Evolutionary conservation across 1,284 basidiomycete genomes (phyloP), one percentile per base, ranked within the genome.

Genomic region (Butyriboletus appendiculatus): DNA sequence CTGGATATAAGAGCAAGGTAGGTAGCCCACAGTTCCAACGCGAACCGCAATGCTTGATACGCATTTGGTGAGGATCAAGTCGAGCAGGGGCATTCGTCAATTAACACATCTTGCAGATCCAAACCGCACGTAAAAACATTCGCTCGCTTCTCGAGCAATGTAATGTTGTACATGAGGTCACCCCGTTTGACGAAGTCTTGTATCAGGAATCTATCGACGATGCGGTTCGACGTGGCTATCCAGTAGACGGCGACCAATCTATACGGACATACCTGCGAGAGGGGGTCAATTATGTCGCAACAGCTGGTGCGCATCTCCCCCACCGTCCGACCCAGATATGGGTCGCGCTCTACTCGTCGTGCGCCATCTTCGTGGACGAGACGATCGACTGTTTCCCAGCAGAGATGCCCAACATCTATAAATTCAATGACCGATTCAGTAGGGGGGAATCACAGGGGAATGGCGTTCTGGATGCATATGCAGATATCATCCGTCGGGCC

Each of bases 291-390:
- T 67, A 65, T 18, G 63, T 43, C 9, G 52, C 58, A 7, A 63
- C 42, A 1, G 34, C 60, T 18, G 52, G 57, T 1, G 33, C 2
- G 3, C 62, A 65, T 48, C 48, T 63, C 15, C 46, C 42, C 2
- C 42, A 51, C 12, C 61, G 54, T 34, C 50, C 45, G 1, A 55
- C 48, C 1, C 62, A 65, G 33, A 52, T 67, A 40, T 66, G 68
- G 60, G 66, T 70, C 26, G 63, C 64, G 3, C 62, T 75, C n/a
- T 73, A 62, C 44, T 72, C 69, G 1, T 61, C 70, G 0, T 65
- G 59, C 39, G 64, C 40, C 70, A 54, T 26, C 43, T n/a, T n/a
- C n/a, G n/a, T 72, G 28, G 74, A 75, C 46, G 75, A 74, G 38
- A 49, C 48, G 8, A 37, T 61, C 10, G 24, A 42, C 1, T 37